Evolutionary conservation across 331 rosid species (phyloP).

Genomic region (Spiraea crenata): DNA sequence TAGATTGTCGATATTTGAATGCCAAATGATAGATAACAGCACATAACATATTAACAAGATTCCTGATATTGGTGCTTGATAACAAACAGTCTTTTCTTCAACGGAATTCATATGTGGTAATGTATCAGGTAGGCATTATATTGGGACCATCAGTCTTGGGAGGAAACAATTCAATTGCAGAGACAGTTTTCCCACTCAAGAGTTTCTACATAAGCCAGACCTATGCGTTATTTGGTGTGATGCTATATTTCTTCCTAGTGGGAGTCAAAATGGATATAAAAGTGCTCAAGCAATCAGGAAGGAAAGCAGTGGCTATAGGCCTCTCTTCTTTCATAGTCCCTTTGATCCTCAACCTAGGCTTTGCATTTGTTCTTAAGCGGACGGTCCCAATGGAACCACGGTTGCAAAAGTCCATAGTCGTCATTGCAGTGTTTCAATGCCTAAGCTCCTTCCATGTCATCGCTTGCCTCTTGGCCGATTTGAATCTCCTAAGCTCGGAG

Average conservation of each 20-base stretch:
- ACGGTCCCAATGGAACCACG: background rate
- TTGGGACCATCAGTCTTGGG: slow-evolving; percentile 55
- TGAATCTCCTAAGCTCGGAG: slow-evolving; percentile 62
- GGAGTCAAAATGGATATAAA: slow-evolving; percentile 48
- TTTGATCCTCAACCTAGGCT: background rate
- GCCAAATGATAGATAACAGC: no score
- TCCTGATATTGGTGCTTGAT: background rate
- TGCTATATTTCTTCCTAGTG: slow-evolving; percentile 46
- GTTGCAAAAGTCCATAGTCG: background rate
- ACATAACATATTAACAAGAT: no score
- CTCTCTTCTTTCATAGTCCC: slow-evolving; percentile 24
- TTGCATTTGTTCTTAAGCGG: background rate
- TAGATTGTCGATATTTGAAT: background rate
- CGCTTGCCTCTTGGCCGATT: slow-evolving; percentile 32
- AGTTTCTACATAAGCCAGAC: slow-evolving; percentile 42
- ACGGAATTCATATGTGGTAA: background rate
- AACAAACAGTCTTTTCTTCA: background rate
- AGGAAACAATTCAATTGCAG: background rate
- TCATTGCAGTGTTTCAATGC: slow-evolving; percentile 34
- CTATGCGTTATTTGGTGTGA: slow-evolving; percentile 43
- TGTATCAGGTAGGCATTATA: slow-evolving; percentile 41
- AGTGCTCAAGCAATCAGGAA: slow-evolving; percentile 27
- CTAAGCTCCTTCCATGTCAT: slow-evolving; percentile 46
- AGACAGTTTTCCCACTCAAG: slow-evolving; percentile 31
- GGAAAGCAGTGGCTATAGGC: slow-evolving; percentile 46